Conservation (phyloP, 2,329 filamentous ascomycete species). For the Neocatenulostroma microsporum region DNA sequence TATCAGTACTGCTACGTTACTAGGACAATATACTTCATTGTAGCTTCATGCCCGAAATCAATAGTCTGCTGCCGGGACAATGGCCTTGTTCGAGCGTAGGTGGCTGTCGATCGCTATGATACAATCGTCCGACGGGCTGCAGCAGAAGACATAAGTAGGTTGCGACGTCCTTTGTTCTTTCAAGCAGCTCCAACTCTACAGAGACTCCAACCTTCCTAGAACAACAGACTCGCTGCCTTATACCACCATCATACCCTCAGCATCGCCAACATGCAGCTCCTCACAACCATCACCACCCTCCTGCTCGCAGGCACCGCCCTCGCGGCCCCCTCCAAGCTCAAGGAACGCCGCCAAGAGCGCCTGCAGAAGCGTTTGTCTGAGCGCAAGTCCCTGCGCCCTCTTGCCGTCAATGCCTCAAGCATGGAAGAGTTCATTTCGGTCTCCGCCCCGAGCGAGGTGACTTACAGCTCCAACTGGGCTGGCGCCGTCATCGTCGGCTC, state of each 20-base stretch:
- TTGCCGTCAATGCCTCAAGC: conserved; percentile 23
- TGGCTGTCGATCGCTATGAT: too few relatives aligned
- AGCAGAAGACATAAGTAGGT: too few relatives aligned
- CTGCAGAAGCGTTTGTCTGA: conserved; percentile 20
- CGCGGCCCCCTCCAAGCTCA: conserved; percentile 34
- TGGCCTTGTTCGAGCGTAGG: too few relatives aligned
- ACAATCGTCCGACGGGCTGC: too few relatives aligned
- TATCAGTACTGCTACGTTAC: too few relatives aligned
- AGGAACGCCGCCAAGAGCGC: conserved; percentile 36
- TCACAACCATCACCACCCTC: conserved; percentile 29
- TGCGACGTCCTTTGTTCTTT: too few relatives aligned
- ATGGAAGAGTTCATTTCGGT: conserved; percentile 21
- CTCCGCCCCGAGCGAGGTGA: conserved; percentile 38
- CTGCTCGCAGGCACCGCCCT: conserved; percentile 37
- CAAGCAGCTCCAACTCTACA: too few relatives aligned
- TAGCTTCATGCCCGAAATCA: too few relatives aligned
- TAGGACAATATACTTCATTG: too few relatives aligned
- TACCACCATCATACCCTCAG: conserved; percentile 2
- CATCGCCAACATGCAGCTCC: conserved; percentile 42
- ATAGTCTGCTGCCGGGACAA: too few relatives aligned
- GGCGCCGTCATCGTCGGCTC: conserved; percentile 49
- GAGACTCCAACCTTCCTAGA: too few relatives aligned
- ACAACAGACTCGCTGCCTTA: too few relatives aligned
- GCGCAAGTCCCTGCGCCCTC: conserved; percentile 24
- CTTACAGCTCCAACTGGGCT: conserved; percentile 53